Percentiles rank a stretch among this genome's conserved stretches.
These are phyloP conservation scores for Cyberlindnera bimundalis DNA, from an alignment of 805 yeast species.

Conservation along the genomic window DNA sequence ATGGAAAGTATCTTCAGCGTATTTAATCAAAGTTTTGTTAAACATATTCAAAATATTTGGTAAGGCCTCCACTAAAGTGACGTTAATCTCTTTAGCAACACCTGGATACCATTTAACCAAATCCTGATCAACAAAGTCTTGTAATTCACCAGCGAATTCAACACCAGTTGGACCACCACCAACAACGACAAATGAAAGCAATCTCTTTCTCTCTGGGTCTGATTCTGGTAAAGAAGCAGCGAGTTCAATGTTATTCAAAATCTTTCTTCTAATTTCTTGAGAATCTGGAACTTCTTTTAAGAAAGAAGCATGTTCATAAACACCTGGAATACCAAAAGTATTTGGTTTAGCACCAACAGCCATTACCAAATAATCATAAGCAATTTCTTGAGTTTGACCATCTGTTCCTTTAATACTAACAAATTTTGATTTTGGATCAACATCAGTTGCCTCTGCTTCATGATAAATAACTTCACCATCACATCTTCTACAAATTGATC, in stretches of 20 bases:
- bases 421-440: slow-evolving; percentile 68
- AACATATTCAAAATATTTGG: slow-evolving; percentile 83
- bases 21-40: slow-evolving; percentile 63
- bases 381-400: slow-evolving; percentile 41
- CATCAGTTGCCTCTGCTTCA: slow-evolving; percentile 86
- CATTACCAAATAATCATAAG: slow-evolving; percentile 80
- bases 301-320: slow-evolving; percentile 81
- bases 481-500: slow-evolving; percentile 76
- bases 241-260: slow-evolving; percentile 86
- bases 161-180: slow-evolving; percentile 99
- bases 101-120: slow-evolving; percentile 85
- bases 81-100: slow-evolving; percentile 75
- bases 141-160: slow-evolving; percentile 94
- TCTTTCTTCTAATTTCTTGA: slow-evolving; percentile 71
- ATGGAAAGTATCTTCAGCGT: slow-evolving; percentile 76
- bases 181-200: slow-evolving; percentile 85
- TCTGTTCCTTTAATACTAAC: slow-evolving; percentile 58
- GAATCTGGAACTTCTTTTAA: slow-evolving; percentile 90
- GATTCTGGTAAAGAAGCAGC: slow-evolving; percentile 73
- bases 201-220: slow-evolving; percentile 77
- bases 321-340: slow-evolving; percentile 95
- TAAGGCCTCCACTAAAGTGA: slow-evolving; percentile 84
- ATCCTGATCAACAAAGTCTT: slow-evolving; percentile 92
- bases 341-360: slow-evolving; percentile 96
- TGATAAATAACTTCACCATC: slow-evolving; percentile 76